phyloP scores from a whole-genome alignment of 75 land plant genomes.

The Cryptomeria japonica region DNA sequence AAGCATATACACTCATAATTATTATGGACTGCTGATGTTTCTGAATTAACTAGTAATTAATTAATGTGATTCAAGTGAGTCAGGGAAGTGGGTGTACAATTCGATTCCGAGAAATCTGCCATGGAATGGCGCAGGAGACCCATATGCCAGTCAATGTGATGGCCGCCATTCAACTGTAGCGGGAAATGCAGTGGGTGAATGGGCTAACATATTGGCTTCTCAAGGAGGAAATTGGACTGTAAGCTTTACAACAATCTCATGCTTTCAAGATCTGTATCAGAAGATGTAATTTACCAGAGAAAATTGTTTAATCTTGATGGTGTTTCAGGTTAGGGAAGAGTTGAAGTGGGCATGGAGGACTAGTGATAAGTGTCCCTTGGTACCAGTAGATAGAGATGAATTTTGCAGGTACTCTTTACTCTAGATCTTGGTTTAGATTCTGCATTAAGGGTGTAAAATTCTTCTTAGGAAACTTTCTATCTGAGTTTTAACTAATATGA shows the following conservation, averaged over 20 bases:
- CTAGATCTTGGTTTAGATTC: not conserved
- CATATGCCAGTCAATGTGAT: constrained; percentile 19
- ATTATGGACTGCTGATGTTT: no score
- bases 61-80: constrained; percentile 19
- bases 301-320: constrained; percentile 6
- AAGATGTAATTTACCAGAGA: no score
- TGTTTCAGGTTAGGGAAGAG: constrained; percentile 29
- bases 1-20: no score
- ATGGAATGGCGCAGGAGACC: constrained; percentile 25
- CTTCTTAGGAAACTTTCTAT: no score
- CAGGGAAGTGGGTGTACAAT: constrained; percentile 29
- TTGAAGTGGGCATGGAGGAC: constrained; percentile 37
- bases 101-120: constrained; percentile 20
- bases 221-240: constrained; percentile 18
- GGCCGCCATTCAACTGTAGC: constrained; percentile 4
- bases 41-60: no score
- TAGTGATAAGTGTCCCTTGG: constrained; percentile 11
- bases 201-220: constrained; percentile 3
- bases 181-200: constrained; percentile 10
- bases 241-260: not conserved
- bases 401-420: constrained; percentile 17
- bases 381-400: constrained; percentile 15
- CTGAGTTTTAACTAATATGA: no score
- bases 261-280: not conserved
- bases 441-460: not conserved